Conservation (phyloP, 2,329 filamentous ascomycete species). For the Monosporascus cannonballus region DNA sequence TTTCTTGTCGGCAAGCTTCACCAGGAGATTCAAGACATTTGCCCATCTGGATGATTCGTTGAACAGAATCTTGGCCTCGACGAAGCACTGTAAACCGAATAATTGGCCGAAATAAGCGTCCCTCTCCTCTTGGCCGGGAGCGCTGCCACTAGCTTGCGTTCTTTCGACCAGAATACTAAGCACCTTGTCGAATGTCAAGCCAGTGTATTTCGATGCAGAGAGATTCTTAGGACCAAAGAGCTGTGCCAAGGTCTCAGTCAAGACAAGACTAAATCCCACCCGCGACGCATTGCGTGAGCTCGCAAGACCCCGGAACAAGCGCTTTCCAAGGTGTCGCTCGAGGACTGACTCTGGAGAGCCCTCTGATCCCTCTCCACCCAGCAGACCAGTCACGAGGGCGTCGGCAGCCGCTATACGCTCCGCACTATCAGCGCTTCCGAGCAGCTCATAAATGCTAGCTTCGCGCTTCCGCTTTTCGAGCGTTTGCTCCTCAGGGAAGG, state of each 20-base stretch:
- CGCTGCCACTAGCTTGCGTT: slow-evolving; percentile 46
- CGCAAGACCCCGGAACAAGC: slow-evolving; percentile 80
- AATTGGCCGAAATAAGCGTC: slow-evolving; percentile 81
- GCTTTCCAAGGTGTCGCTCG: slow-evolving; percentile 54
- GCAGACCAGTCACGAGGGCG: slow-evolving; percentile 49
- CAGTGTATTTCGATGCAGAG: slow-evolving; percentile 41
- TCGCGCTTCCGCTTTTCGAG: slow-evolving; percentile 52
- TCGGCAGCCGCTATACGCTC: slow-evolving; percentile 54
- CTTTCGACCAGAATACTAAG: slow-evolving; percentile 49
- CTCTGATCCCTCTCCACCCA: slow-evolving; percentile 29
- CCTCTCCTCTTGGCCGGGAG: slow-evolving; percentile 68
- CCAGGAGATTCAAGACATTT: slow-evolving; percentile 64
- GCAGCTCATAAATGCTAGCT: slow-evolving; percentile 52
- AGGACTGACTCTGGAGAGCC: slow-evolving; percentile 43
- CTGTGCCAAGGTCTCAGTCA: slow-evolving; percentile 74
- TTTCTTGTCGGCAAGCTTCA: slow-evolving; percentile 72
- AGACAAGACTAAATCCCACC: slow-evolving; percentile 80
- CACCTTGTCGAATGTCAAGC: slow-evolving; percentile 50
- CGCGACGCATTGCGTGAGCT: slow-evolving; percentile 86
- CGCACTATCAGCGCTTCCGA: slow-evolving; percentile 52
- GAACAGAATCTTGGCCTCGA: slow-evolving; percentile 71
- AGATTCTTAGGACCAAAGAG: slow-evolving; percentile 51
- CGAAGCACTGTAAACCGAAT: slow-evolving; percentile 81
- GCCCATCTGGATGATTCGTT: slow-evolving; percentile 54
- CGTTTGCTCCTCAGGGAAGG: slow-evolving; percentile 47